Evolutionary conservation across 2,329 filamentous ascomycete species (phyloP).

Genomic region (Aurifilum marmelostoma): DNA sequence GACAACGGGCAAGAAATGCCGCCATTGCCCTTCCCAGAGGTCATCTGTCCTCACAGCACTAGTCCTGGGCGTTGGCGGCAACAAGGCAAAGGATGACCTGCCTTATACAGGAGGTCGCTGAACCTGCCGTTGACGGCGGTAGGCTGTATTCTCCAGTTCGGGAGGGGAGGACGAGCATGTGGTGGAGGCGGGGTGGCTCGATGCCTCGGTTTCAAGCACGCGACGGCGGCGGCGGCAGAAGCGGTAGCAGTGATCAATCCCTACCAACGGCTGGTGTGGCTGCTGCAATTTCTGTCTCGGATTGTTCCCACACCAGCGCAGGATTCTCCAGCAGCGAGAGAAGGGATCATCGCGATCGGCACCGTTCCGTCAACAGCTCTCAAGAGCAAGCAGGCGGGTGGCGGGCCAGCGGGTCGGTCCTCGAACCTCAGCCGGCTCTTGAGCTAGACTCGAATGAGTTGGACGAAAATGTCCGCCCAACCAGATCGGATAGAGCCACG

Average conservation of each 20-base stretch:
- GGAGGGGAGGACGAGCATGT: neutral
- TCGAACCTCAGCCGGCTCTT: neutral
- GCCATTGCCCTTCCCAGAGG: constrained; percentile 1
- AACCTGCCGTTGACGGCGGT: too few relatives aligned
- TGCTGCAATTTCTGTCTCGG: neutral
- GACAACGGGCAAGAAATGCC: neutral
- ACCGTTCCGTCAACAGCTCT: neutral
- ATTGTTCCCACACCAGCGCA: neutral
- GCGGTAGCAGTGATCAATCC: neutral
- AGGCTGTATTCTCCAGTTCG: too few relatives aligned
- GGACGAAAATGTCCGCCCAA: neutral
- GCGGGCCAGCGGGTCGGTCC: neutral
- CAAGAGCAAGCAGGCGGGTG: neutral
- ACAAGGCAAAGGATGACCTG: neutral
- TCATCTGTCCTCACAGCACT: neutral
- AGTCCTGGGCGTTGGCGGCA: neutral
- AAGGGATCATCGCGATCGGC: neutral
- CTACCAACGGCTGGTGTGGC: neutral
- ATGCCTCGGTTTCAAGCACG: neutral
- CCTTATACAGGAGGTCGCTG: neutral
- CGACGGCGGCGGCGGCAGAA: neutral
- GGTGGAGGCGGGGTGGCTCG: neutral
- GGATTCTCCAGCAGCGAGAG: neutral
- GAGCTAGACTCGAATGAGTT: neutral
- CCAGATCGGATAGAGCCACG: neutral